Base-by-base conservation (phyloP, 169 alveolate genomes). In the Besnoitia besnoiti region DNA sequence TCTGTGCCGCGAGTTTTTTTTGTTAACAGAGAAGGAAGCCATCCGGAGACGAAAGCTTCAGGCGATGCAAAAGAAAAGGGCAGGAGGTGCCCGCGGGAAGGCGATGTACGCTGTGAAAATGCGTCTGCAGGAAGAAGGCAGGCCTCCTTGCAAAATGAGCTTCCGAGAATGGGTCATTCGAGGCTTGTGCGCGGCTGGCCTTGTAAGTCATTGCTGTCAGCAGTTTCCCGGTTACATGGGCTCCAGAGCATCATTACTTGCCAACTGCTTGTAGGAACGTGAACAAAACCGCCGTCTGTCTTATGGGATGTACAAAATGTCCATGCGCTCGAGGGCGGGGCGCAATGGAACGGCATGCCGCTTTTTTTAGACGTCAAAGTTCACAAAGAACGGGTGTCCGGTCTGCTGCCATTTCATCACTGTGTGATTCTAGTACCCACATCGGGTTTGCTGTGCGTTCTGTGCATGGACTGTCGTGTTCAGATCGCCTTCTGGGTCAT, bases 81-180 rank as follows among this genome's bases (percentile, higher is more conserved):
- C 91, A 37, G 91, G 91, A 19, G 91, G 91, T 16, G 91, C 91
- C 8, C 77, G 91, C 5, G 91, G 91, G 3, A 85, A 85, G 46
- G 91, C 91, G 24, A 85, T 85, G 51, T 39, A 50, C 10, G 80
- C 51, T 5, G 91, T 85, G 80, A 85, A 85, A 51, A 49, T 51
- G 80, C 77, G 67, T 12, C 76, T 85, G 10, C 76, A 85, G 91
- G 91, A 85, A 39, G 76, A 85, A 40, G 91, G 91, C 42, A n/a
- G 91, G 27, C 91, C 91, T 27, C 91, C 91, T 14, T 85, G 91
- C 51, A 85, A 85, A 51, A 85, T 85, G 91, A 50, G 76, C n/a
- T 39, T 85, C 39, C 24, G 91, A 51, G 91, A 85, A 27, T 85
- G 91, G 91, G 46, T 85, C 80, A 47, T 85, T 47, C 46, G 91